Evolutionary conservation across 1,139 yeast genomes (phyloP).

Genomic region (Zygotorulaspora mrakii): DNA sequence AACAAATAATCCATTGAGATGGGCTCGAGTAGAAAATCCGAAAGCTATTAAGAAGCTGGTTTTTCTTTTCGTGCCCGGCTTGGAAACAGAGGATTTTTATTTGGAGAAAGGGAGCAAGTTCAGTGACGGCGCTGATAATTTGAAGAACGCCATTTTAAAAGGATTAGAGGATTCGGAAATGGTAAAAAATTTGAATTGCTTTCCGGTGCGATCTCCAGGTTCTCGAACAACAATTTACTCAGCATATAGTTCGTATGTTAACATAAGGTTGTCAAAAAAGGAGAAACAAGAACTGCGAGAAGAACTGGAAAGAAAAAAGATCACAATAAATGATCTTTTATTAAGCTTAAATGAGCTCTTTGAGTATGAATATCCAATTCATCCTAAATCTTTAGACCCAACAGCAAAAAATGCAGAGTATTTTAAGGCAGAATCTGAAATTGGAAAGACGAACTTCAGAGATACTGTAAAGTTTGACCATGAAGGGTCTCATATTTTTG

Average conservation of each 20-base stretch:
- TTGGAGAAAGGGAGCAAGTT: constrained; percentile 13
- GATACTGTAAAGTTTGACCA: constrained; percentile 53
- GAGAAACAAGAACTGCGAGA: constrained; percentile 46
- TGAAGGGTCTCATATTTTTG: constrained; percentile 61
- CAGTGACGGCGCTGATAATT: constrained; percentile 30
- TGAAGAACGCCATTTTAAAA: constrained; percentile 22
- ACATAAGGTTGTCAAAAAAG: constrained; percentile 51
- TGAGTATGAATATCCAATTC: constrained; percentile 58
- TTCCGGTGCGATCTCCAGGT: constrained; percentile 52
- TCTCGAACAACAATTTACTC: constrained; percentile 54
- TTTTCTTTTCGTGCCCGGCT: constrained; percentile 64
- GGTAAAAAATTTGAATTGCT: constrained; percentile 28
- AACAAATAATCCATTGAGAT: constrained; percentile 39
- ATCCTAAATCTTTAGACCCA: constrained; percentile 37
- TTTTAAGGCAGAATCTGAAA: not conserved
- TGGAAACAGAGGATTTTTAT: constrained; percentile 47
- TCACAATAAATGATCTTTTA: constrained; percentile 53
- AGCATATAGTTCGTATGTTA: constrained; percentile 52
- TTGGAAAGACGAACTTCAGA: constrained; percentile 13
- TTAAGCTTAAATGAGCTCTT: constrained; percentile 46
- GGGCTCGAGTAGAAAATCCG: constrained; percentile 45
- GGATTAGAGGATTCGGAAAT: constrained; percentile 36
- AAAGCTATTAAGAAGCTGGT: constrained; percentile 50
- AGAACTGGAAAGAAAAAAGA: constrained; percentile 39
- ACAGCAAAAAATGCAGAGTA: constrained; percentile 14